phyloP scores from a whole-genome alignment of 2,329 filamentous ascomycete genomes.

The Penicillium aurantiogriseum region DNA sequence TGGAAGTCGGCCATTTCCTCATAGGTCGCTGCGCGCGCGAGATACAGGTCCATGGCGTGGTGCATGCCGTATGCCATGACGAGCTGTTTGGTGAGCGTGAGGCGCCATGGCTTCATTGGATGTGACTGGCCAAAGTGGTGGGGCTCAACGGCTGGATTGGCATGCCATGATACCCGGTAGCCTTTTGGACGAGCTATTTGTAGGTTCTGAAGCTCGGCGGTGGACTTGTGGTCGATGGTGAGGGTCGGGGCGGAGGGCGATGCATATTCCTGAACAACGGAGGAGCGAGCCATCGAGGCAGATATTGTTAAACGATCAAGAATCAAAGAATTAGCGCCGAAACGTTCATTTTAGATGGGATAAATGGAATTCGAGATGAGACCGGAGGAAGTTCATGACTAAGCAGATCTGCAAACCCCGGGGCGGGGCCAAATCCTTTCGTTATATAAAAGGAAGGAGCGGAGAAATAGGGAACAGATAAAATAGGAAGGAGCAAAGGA shows the following conservation, averaged over 20 bases:
- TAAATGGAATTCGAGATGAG: conserved; percentile 2
- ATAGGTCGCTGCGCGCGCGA: conserved; percentile 77
- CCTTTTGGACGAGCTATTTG: conserved; percentile 78
- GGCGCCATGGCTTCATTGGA: conserved; percentile 98
- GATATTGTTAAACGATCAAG: background rate
- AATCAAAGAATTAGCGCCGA: background rate
- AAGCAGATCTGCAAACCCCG: background rate
- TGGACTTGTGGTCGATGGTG: conserved; percentile 53
- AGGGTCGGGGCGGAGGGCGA: conserved; percentile 44
- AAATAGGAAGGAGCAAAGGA: background rate
- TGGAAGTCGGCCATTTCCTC: conserved; percentile 89
- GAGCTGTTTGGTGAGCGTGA: conserved; percentile 91
- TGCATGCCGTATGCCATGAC: conserved; percentile 95
- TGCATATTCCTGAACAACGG: conserved; percentile 52
- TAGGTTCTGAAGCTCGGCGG: conserved; percentile 56
- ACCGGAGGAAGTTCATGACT: background rate
- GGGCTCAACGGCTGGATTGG: conserved; percentile 89
- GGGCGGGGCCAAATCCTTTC: background rate
- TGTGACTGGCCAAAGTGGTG: conserved; percentile 97
- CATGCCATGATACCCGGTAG: conserved; percentile 91
- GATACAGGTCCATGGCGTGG: conserved; percentile 93
- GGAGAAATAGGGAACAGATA: background rate
- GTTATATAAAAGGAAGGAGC: no score
- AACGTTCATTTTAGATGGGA: background rate
- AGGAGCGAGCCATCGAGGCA: conserved; percentile 41